Evolutionary conservation across 2,329 filamentous ascomycete species (phyloP).

Genomic region (Talaromyces sp.): DNA sequence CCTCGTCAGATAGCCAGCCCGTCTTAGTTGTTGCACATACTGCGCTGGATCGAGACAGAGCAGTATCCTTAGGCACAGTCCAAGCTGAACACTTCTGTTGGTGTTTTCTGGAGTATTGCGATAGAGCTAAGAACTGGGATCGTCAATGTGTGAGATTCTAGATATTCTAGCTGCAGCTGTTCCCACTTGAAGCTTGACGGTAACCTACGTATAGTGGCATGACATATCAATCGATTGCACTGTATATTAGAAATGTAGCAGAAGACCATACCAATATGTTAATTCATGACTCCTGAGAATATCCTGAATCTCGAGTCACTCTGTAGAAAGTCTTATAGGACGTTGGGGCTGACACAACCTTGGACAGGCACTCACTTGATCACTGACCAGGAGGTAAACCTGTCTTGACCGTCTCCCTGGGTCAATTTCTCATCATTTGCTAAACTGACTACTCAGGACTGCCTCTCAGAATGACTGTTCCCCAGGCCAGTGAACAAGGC

Average conservation of each 20-base stretch:
- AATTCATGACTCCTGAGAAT: neutral
- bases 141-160: too few relatives aligned
- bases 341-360: neutral
- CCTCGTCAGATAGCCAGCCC: neutral
- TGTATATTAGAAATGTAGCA: neutral
- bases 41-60: neutral
- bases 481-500: neutral
- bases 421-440: too few relatives aligned
- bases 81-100: neutral
- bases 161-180: too few relatives aligned
- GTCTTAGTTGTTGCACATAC: too few relatives aligned
- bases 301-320: neutral
- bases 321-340: neutral
- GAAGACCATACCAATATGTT: neutral
- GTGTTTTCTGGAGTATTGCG: neutral
- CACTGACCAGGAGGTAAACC: neutral
- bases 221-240: neutral
- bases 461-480: too few relatives aligned
- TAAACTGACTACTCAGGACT: too few relatives aligned
- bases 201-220: too few relatives aligned
- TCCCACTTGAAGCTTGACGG: too few relatives aligned
- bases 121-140: too few relatives aligned
- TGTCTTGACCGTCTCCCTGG: too few relatives aligned
- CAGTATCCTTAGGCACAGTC: neutral
- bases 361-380: neutral